phyloP scores from a whole-genome alignment of 768 basidiomycete species.

The Boletus subparvulus region DNA sequence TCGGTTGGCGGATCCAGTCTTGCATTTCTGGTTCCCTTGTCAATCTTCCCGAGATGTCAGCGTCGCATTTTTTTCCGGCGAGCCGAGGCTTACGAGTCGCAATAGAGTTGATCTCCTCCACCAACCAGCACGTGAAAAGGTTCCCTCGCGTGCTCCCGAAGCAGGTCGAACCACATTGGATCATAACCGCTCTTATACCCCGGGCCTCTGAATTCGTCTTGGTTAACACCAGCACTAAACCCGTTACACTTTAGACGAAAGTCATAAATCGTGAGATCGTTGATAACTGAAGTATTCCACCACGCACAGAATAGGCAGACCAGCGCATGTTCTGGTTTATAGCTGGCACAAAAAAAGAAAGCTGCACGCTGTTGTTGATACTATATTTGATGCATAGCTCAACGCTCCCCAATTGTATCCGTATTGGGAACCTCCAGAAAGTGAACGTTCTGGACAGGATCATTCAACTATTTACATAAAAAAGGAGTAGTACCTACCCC shows the following conservation, averaged over 20 bases:
- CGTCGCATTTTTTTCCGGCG: background rate
- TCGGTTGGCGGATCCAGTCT: conserved; percentile 71
- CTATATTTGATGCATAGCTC: conserved; percentile 82
- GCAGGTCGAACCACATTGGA: conserved; percentile 92
- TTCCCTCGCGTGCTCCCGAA: conserved; percentile 70
- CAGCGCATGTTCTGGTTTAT: conserved; percentile 82
- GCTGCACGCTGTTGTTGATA: conserved; percentile 74
- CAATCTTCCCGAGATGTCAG: conserved; percentile 43
- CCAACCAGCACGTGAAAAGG: conserved; percentile 94
- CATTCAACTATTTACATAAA: background rate
- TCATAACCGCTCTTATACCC: conserved; percentile 83
- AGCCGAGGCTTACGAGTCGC: conserved; percentile 56
- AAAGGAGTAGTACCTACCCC: conserved; percentile 40
- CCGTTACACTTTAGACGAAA: conserved; percentile 67
- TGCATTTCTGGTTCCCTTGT: conserved; percentile 87
- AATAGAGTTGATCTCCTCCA: conserved; percentile 92
- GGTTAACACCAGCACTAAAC: conserved; percentile 86
- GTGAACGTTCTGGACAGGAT: conserved; percentile 64
- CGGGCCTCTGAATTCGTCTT: conserved; percentile 80
- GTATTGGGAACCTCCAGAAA: conserved; percentile 92
- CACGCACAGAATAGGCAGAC: conserved; percentile 80
- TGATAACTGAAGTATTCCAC: background rate
- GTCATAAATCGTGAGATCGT: background rate
- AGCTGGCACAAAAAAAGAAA: conserved; percentile 84
- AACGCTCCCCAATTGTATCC: conserved; percentile 65